phyloP scores from a whole-genome alignment of 805 yeast genomes.

The Priceomyces castillae region DNA sequence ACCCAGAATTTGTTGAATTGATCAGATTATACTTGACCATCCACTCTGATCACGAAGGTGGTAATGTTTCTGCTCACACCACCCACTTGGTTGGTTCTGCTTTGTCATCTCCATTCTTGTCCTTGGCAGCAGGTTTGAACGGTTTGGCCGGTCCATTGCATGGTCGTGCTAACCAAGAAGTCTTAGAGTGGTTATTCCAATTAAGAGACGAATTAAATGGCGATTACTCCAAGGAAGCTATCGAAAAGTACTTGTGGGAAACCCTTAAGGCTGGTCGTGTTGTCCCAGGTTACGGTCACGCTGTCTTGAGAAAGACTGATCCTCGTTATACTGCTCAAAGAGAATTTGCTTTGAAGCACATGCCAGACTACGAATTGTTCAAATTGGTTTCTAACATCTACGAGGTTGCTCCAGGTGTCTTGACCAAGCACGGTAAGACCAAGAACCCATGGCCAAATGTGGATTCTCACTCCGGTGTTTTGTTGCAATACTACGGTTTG shows the following conservation, averaged over 20 bases:
- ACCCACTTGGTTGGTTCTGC: conserved; percentile 84
- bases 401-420: conserved; percentile 70
- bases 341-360: conserved; percentile 61
- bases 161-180: conserved; percentile 85
- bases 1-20: conserved; percentile 62
- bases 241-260: conserved; percentile 68
- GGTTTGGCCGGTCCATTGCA: conserved; percentile 87
- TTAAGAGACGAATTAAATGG: conserved; percentile 67
- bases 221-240: conserved; percentile 48
- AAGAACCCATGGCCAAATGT: conserved; percentile 86
- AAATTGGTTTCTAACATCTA: conserved; percentile 63
- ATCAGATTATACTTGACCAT: conserved; percentile 70
- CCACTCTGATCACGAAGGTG: conserved; percentile 84
- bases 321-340: conserved; percentile 77
- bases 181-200: conserved; percentile 66
- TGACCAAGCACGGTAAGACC: conserved; percentile 78
- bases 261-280: conserved; percentile 71
- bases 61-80: conserved; percentile 79
- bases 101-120: conserved; percentile 69
- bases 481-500: conserved; percentile 78
- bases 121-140: conserved; percentile 74
- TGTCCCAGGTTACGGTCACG: conserved; percentile 88
- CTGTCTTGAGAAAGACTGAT: conserved; percentile 79
- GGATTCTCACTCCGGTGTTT: conserved; percentile 75
- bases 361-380: conserved; percentile 62